phyloP scores from a whole-genome alignment of 192 early-diverging fungal genomes.

The Backusella liffmaniae region DNA sequence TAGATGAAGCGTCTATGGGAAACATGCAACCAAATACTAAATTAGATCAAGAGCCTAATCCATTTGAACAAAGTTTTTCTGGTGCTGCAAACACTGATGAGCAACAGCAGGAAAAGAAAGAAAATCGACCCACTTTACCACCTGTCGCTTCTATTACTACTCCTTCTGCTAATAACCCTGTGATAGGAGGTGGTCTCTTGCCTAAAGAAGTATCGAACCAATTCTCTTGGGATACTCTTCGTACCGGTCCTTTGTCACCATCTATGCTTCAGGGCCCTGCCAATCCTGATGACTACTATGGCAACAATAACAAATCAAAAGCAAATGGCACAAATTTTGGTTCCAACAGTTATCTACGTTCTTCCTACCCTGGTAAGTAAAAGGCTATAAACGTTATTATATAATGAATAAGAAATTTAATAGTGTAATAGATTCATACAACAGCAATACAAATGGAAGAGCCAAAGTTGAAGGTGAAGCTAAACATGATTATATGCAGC shows the following conservation, averaged over 20 bases:
- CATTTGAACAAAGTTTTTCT: slow-evolving; percentile 12
- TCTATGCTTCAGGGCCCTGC: slow-evolving; percentile 74
- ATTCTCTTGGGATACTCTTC: slow-evolving; percentile 58
- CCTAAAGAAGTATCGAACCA: slow-evolving; percentile 35
- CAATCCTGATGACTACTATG: slow-evolving; percentile 27
- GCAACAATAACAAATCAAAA: background rate
- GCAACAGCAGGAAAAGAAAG: background rate
- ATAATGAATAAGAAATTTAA: background rate
- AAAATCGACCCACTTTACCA: background rate
- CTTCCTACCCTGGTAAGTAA: background rate
- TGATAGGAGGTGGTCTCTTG: slow-evolving; percentile 14
- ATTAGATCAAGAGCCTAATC: background rate
- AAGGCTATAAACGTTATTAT: background rate
- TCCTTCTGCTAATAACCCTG: background rate
- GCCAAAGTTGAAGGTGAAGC: background rate
- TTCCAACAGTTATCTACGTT: background rate
- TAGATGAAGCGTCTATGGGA: background rate
- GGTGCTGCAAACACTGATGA: background rate
- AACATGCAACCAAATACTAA: background rate
- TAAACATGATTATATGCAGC: background rate
- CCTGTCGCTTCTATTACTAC: background rate
- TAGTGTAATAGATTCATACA: background rate
- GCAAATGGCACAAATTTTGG: background rate
- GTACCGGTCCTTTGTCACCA: slow-evolving; percentile 73
- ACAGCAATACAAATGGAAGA: background rate